Percentiles rank a stretch among this genome's conserved stretches.
phyloP scores from a whole-genome alignment of 2,329 filamentous ascomycete species.

The Epichloe aotearoae region DNA sequence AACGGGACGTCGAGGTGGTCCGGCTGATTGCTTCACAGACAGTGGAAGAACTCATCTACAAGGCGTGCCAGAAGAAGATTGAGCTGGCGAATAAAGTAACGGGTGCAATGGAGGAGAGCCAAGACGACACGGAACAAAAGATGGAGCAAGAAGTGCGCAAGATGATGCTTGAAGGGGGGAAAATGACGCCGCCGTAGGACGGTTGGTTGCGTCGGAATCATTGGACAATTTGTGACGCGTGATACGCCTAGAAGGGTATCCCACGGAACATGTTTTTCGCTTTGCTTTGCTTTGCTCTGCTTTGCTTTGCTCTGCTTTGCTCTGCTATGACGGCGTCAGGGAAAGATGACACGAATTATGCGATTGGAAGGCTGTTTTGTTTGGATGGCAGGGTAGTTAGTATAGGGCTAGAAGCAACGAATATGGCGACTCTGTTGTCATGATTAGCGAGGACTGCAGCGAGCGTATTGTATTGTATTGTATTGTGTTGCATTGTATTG shows the following conservation, averaged over 20 bases:
- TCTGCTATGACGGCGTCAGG: no score
- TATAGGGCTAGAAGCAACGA: no score
- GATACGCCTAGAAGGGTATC: not conserved
- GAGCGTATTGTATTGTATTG: no score
- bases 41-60: constrained; percentile 87
- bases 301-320: no score
- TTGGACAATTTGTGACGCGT: not conserved
- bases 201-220: not conserved
- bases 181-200: constrained; percentile 26
- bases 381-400: no score
- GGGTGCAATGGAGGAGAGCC: constrained; percentile 22
- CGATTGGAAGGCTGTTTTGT: no score
- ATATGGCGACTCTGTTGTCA: no score
- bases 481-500: no score
- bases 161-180: constrained; percentile 25
- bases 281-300: no score
- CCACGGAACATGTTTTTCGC: no score
- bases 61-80: constrained; percentile 83
- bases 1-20: constrained; percentile 77
- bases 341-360: no score
- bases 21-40: constrained; percentile 68
- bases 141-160: constrained; percentile 30
- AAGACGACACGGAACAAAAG: constrained; percentile 19
- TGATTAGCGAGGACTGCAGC: no score
- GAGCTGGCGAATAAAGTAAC: constrained; percentile 60